Percentiles rank a stretch among this genome's conserved stretches.
Conservation (phyloP, 352 stramenopile species). For the Lagenidium sp. region DNA sequence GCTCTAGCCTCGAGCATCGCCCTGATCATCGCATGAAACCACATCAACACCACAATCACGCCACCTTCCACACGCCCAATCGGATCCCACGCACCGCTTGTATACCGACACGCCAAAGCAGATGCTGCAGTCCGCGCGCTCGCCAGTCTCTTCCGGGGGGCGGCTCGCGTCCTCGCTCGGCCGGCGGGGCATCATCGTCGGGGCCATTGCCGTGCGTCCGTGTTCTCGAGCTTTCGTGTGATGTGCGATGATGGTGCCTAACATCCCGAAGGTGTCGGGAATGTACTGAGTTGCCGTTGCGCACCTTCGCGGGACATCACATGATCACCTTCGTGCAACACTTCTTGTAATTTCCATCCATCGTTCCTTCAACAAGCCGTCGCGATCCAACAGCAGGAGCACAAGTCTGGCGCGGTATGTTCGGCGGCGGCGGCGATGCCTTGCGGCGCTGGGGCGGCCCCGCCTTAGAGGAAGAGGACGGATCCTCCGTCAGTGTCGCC, state of each 20-base stretch:
- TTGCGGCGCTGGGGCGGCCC: no score
- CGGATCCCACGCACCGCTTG: constrained; percentile 57
- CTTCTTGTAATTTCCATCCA: background rate
- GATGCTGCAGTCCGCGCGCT: constrained; percentile 26
- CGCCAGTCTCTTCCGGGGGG: background rate
- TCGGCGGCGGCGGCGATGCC: no score
- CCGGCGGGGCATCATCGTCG: constrained; percentile 1
- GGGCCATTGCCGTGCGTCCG: background rate
- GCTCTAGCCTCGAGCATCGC: constrained; percentile 44
- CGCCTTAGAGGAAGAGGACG: no score
- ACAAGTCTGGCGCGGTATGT: no score
- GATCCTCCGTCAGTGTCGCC: no score
- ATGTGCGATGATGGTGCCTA: background rate
- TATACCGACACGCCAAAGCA: constrained; percentile 60
- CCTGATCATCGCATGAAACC: constrained; percentile 11
- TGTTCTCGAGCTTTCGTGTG: background rate
- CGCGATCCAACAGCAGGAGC: no score
- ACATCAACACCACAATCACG: background rate
- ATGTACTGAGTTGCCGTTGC: background rate
- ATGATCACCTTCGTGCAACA: constrained; percentile 4
- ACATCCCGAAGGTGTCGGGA: background rate
- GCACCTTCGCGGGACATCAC: background rate
- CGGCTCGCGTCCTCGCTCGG: background rate
- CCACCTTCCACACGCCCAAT: no score
- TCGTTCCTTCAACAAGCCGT: background rate